Evolutionary conservation across 768 basidiomycete species (phyloP).

Genomic region (Strobilomyces dryophilus): DNA sequence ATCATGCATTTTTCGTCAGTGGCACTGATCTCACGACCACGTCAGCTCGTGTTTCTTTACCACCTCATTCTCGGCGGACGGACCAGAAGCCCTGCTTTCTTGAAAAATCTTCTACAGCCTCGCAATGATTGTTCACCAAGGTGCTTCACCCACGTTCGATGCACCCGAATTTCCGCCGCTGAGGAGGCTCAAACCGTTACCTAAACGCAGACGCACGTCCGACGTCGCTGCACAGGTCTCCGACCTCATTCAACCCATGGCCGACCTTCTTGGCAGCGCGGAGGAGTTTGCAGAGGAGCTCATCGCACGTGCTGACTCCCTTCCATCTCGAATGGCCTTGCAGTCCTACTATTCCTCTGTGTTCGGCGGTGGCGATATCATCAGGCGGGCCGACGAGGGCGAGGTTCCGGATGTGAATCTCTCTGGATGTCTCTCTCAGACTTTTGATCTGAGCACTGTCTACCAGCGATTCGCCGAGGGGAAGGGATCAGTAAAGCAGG

Average conservation of each 20-base stretch:
- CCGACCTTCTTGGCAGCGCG: conserved; percentile 36
- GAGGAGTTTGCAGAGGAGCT: conserved; percentile 55
- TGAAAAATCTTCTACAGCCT: conserved; percentile 6
- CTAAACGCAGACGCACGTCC: conserved; percentile 66
- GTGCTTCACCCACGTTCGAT: conserved; percentile 60
- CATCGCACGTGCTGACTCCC: conserved; percentile 50
- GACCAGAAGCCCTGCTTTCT: conserved; percentile 13
- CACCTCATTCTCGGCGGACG: conserved; percentile 13
- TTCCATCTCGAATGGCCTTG: conserved; percentile 56
- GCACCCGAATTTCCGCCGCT: conserved; percentile 57
- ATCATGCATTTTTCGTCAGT: neutral
- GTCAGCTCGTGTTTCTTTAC: conserved; percentile 28
- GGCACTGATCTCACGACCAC: conserved; percentile 25
- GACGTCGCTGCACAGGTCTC: conserved; percentile 25
- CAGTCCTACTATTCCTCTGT: conserved; percentile 64
- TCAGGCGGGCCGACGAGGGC: conserved; percentile 34
- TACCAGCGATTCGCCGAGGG: conserved; percentile 25
- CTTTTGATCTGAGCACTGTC: conserved; percentile 26
- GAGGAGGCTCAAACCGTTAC: conserved; percentile 71
- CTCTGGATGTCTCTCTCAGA: conserved; percentile 19
- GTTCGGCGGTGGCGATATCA: conserved; percentile 37
- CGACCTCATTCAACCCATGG: conserved; percentile 29
- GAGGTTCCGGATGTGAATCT: conserved; percentile 16
- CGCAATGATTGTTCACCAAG: conserved; percentile 45
- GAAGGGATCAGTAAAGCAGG: conserved; percentile 33